Base-by-base conservation (phyloP, 805 yeast species). In the Candida coleopterorum region DNA sequence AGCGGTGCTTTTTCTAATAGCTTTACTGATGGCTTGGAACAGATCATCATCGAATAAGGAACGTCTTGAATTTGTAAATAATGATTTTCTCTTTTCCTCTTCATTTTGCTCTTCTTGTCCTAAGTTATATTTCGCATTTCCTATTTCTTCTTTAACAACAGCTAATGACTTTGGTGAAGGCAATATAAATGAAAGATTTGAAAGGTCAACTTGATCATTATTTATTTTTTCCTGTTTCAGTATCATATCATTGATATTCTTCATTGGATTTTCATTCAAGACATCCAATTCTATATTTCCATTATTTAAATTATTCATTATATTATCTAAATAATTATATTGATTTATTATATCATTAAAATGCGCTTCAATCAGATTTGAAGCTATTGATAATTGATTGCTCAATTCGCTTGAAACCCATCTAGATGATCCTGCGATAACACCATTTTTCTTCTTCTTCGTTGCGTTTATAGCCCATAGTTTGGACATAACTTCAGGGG, bases 371-470 rank as follows among this genome's bases (percentile, higher is more conserved):
- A 61, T 49, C 39, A 61, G 60, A 16, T 56, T 52, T 45, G 44
- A 72, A 65, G 37, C 61, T 55, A 29, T 58, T 60, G 42, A 60
- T 61, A 56, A 38, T 53, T 41, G 41, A 21, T 22, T 12, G 9
- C 20, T 49, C 50, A 71, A 53, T 46, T 74, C 77, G 34, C 54
- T 54, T 23, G 72, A 60, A 32, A 74, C 59, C 77, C 78, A 75
- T 42, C 60, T 68, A 9, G 76, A 69, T 2, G 79, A 57, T 6
- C 80, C 82, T 1, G 77, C 77, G 4, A 70, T 60, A 25, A 47
- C 41, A 17, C 43, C 41, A 38, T 45, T 44, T 20, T 50, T 52
- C 38, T 50, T 50, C 31, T 50, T 53, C 35, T 48, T 49, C 37
- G 62, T 58, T 14, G 66, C 66, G 11, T 34, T 34, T 17, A 36